Conservation (phyloP, 2,329 filamentous ascomycete genomes). For the Chaetomiaceae sp. region DNA sequence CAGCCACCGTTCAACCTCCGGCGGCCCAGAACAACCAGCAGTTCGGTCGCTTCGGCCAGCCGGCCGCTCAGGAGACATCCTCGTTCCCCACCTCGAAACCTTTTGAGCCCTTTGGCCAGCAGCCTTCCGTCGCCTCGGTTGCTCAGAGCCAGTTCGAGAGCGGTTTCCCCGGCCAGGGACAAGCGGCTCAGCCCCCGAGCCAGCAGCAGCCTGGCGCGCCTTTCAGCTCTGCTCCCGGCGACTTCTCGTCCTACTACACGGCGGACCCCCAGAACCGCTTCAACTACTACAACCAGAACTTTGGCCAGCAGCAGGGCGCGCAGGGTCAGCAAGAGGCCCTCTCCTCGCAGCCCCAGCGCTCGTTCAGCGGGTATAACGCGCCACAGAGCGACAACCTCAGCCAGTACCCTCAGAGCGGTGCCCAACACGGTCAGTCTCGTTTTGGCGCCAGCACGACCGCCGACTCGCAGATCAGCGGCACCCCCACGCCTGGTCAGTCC, state of each 20-base stretch:
- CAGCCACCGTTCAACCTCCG: conserved; percentile 50
- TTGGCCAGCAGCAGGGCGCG: conserved; percentile 50
- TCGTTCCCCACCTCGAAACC: conserved; percentile 65
- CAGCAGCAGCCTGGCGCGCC: conserved; percentile 60
- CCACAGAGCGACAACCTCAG: conserved; percentile 59
- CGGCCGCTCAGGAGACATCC: conserved; percentile 56
- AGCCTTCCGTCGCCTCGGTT: conserved; percentile 49
- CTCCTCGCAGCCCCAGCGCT: conserved; percentile 64
- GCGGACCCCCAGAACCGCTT: conserved; percentile 68
- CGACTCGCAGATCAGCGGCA: conserved; percentile 79
- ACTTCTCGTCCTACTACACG: conserved; percentile 84
- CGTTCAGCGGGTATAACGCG: conserved; percentile 70
- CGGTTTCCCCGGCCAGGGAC: conserved; percentile 53
- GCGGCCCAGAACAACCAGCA: conserved; percentile 54
- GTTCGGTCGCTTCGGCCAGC: conserved; percentile 66
- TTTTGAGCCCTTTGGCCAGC: conserved; percentile 82
- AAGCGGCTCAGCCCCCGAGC: conserved; percentile 52
- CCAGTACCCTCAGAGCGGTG: conserved; percentile 73
- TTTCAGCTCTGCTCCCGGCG: conserved; percentile 69
- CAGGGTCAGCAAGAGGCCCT: conserved; percentile 71
- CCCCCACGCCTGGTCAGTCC: conserved; percentile 83
- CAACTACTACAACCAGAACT: conserved; percentile 66
- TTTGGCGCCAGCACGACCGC: conserved; percentile 44
- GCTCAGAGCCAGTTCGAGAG: conserved; percentile 54
- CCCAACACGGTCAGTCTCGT: conserved; percentile 58